Evolutionary conservation across 305 asterid species (phyloP).

Genomic region (Stenogyne calaminthoides): DNA sequence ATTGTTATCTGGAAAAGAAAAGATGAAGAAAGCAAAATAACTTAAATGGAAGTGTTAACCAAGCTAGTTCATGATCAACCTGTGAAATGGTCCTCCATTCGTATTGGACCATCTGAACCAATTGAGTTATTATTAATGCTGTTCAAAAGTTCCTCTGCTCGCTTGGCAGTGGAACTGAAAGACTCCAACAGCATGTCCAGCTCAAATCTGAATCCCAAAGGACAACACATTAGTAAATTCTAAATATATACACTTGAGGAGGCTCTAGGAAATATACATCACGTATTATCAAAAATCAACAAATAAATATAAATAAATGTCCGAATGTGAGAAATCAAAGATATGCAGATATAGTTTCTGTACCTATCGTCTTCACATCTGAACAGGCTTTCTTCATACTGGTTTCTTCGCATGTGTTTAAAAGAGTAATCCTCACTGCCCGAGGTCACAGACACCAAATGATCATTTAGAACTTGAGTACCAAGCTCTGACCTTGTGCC

Average conservation of each 20-base stretch:
- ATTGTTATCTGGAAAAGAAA: conserved; percentile 17
- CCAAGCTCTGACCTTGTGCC: conserved; percentile 96
- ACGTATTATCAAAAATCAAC: too few relatives aligned
- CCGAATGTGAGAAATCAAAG: conserved; percentile 12
- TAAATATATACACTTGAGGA: conserved; percentile 11
- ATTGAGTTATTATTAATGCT: conserved; percentile 59
- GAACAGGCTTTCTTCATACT: conserved; percentile 96
- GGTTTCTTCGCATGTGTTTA: conserved; percentile 97
- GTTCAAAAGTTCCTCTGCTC: conserved; percentile 82
- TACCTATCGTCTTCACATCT: conserved; percentile 99
- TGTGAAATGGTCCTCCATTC: conserved; percentile 83
- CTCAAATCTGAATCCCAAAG: conserved; percentile 71
- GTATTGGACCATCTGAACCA: conserved; percentile 61
- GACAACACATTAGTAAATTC: conserved; percentile 25
- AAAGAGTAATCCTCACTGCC: conserved; percentile 99
- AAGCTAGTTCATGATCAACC: conserved; percentile 49
- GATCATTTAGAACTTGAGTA: conserved; percentile 82
- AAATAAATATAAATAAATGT: conserved; percentile 12
- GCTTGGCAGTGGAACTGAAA: conserved; percentile 82
- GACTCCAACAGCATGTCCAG: conserved; percentile 98
- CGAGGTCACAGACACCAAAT: conserved; percentile 99
- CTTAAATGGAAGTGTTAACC: conserved; percentile 16
- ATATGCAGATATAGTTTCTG: conserved; percentile 11
- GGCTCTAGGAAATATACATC: conserved; percentile 17
- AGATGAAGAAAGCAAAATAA: conserved; percentile 16